Evolutionary conservation across 164 flowering plant species (phyloP).

Genomic region (Nymphaea colorata): DNA sequence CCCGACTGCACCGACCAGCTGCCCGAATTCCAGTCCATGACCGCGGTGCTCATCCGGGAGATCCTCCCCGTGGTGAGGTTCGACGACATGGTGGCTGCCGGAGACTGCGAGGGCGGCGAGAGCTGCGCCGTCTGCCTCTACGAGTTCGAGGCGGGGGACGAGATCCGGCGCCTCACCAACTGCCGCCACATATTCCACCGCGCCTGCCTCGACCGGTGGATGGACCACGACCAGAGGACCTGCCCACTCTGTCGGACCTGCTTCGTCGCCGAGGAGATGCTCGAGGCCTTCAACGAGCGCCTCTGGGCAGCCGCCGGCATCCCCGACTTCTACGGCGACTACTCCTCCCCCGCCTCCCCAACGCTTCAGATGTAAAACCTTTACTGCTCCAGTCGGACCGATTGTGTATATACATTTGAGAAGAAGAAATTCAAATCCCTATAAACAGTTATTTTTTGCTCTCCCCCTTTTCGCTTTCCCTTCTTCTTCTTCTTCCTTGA

Average conservation of each 20-base stretch:
- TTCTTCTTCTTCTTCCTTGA: too few species aligned
- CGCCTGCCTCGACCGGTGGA: conserved; percentile 78
- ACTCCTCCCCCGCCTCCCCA: conserved; percentile 6
- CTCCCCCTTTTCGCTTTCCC: too few species aligned
- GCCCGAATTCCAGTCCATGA: conserved; percentile 33
- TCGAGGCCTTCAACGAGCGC: conserved; percentile 51
- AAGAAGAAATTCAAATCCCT: not conserved
- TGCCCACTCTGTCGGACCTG: conserved; percentile 80
- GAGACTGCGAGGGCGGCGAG: conserved; percentile 23
- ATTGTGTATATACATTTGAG: not conserved
- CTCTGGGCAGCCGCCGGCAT: conserved; percentile 66
- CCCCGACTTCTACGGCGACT: conserved; percentile 31
- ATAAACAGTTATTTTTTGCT: too few species aligned
- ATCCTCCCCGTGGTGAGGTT: conserved; percentile 58
- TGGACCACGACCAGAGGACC: conserved; percentile 81
- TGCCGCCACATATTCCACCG: conserved; percentile 78
- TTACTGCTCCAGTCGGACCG: too few species aligned
- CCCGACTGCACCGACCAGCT: conserved; percentile 11
- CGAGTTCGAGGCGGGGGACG: conserved; percentile 56
- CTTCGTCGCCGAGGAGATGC: conserved; percentile 45
- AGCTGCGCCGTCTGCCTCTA: conserved; percentile 81
- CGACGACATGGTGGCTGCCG: conserved; percentile 19
- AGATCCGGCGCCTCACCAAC: conserved; percentile 59
- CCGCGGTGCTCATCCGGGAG: conserved; percentile 64
- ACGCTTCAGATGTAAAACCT: too few species aligned